Conservation (phyloP, 345 rosid genomes). For the Barbarea vulgaris region DNA sequence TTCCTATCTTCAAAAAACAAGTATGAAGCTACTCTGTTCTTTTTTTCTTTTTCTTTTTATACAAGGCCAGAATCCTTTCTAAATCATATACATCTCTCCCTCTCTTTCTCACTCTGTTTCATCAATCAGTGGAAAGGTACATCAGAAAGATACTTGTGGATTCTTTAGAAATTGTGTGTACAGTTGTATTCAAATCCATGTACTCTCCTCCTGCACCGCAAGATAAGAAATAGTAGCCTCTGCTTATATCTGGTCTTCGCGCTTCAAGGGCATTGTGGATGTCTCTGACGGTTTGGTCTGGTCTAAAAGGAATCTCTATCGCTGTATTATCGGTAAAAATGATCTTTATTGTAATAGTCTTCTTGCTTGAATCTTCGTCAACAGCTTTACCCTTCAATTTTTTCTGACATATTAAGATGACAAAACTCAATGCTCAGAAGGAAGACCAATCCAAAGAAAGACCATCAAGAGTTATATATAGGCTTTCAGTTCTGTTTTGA, state of each 20-base stretch:
- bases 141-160: background rate
- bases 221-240: background rate
- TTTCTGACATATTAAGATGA: background rate
- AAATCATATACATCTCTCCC: conserved; percentile 8
- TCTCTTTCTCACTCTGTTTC: conserved; percentile 1
- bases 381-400: background rate
- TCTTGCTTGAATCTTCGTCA: conserved; percentile 1
- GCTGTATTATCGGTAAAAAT: background rate
- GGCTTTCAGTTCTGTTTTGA: conserved; percentile 5
- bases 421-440: conserved; percentile 1
- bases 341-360: background rate
- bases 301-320: background rate
- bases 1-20: conserved; percentile 12
- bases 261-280: conserved; percentile 7
- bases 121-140: background rate
- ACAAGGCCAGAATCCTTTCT: conserved; percentile 12
- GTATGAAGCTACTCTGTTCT: conserved; percentile 8
- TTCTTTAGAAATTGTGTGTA: background rate
- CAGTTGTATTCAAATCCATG: conserved; percentile 13
- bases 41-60: background rate
- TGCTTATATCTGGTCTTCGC: background rate
- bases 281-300: conserved; percentile 31
- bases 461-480: background rate
- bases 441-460: conserved; percentile 1
- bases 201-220: background rate